Evolutionary conservation across 2,329 filamentous ascomycete genomes (phyloP).

Genomic region (Diaporthe amygdali): DNA sequence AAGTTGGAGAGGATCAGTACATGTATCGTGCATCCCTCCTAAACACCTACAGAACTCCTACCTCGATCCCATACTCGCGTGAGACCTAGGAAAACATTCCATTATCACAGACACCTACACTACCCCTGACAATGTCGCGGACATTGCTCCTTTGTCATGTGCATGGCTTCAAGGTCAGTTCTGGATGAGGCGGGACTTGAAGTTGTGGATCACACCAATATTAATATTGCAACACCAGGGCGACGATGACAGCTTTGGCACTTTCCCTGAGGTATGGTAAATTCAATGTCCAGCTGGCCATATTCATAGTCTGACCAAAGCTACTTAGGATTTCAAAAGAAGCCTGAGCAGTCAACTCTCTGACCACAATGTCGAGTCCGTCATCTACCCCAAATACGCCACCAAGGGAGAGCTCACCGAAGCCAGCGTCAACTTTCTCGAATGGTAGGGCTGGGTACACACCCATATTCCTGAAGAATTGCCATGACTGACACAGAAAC

Average conservation of each 20-base stretch:
- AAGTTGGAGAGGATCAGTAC: too few species aligned
- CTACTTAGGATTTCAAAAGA: constrained; percentile 57
- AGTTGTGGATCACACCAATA: background rate
- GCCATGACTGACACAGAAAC: constrained; percentile 5
- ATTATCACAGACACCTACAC: background rate
- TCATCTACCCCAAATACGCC: constrained; percentile 75
- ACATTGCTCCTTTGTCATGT: constrained; percentile 76
- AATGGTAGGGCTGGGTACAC: constrained; percentile 42
- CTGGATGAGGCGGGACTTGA: background rate
- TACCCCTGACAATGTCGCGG: constrained; percentile 42
- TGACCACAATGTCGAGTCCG: constrained; percentile 63
- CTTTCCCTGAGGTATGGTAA: constrained; percentile 61
- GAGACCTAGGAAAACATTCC: background rate
- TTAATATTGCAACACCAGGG: constrained; percentile 48
- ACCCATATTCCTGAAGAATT: too few species aligned
- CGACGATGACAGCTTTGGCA: constrained; percentile 70
- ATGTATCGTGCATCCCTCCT: background rate
- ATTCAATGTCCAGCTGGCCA: background rate
- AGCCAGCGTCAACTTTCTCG: constrained; percentile 50
- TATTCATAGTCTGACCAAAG: background rate
- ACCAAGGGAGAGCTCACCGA: constrained; percentile 70
- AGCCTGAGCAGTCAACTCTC: constrained; percentile 63
- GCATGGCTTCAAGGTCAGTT: constrained; percentile 71
- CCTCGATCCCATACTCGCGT: background rate
- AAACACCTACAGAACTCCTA: background rate